These are phyloP conservation scores for Sporothrix dimorphospora DNA, from an alignment of 2,329 filamentous ascomycete genomes.

Conservation along the genomic window DNA sequence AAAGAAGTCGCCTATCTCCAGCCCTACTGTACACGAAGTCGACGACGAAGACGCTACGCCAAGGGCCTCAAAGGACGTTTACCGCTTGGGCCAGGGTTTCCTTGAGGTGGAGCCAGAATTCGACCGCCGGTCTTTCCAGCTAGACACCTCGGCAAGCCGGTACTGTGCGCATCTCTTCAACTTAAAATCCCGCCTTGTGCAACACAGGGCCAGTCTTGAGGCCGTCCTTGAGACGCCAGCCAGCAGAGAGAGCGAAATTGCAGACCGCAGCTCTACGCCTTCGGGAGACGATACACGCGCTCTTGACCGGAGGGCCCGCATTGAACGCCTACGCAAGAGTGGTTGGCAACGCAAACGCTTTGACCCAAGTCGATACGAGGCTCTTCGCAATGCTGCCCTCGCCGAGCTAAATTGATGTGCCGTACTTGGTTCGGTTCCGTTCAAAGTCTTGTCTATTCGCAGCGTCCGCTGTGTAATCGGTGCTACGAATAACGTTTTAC, in stretches of 20 bases:
- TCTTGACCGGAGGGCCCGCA: slow-evolving; percentile 53
- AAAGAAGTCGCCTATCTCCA: slow-evolving; percentile 32
- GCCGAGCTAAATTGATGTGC: slow-evolving; percentile 50
- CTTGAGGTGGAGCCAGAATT: slow-evolving; percentile 32
- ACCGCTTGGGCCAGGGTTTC: background rate
- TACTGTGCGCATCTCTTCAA: slow-evolving; percentile 53
- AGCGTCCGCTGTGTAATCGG: background rate
- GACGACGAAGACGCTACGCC: slow-evolving; percentile 31
- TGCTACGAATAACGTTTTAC: background rate
- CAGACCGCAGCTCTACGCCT: slow-evolving; percentile 33
- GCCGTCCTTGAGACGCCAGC: slow-evolving; percentile 41
- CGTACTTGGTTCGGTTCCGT: background rate
- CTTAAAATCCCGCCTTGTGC: slow-evolving; percentile 53
- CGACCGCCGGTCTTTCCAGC: slow-evolving; percentile 41
- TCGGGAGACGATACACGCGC: slow-evolving; percentile 44
- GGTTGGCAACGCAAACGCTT: slow-evolving; percentile 62
- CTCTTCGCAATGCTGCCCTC: slow-evolving; percentile 54
- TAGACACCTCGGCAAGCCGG: slow-evolving; percentile 51
- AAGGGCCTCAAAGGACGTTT: slow-evolving; percentile 24
- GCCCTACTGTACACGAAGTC: slow-evolving; percentile 31
- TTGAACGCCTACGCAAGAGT: slow-evolving; percentile 56
- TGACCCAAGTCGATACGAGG: slow-evolving; percentile 56
- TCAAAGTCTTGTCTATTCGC: background rate
- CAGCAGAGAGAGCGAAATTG: slow-evolving; percentile 23
- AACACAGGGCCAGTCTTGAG: slow-evolving; percentile 54